phyloP scores from a whole-genome alignment of 2,329 filamentous ascomycete genomes.

The Geoglossum cookeanum region DNA sequence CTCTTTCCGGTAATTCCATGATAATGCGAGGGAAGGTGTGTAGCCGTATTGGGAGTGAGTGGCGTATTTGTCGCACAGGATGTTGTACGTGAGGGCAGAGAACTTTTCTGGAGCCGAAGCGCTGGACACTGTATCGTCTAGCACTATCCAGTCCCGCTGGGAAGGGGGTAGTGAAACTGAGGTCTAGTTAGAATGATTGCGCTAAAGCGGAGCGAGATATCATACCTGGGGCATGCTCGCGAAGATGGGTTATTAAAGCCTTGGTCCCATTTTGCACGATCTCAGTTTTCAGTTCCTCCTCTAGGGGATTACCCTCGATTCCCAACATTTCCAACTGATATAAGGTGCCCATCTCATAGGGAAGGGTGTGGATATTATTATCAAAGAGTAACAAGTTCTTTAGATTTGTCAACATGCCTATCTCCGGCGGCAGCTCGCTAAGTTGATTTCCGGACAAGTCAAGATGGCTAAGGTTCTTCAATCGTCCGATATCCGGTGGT shows the following conservation, averaged over 20 bases:
- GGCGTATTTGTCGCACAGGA: constrained; percentile 83
- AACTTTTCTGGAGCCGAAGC: constrained; percentile 39
- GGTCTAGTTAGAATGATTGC: background rate
- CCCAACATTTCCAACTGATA: constrained; percentile 78
- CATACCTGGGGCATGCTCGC: constrained; percentile 71
- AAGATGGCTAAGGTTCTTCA: constrained; percentile 64
- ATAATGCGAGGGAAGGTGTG: constrained; percentile 59
- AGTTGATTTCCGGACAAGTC: constrained; percentile 84
- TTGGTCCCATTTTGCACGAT: constrained; percentile 78
- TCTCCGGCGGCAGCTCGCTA: constrained; percentile 62
- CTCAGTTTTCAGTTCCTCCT: constrained; percentile 56
- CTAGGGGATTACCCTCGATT: constrained; percentile 77
- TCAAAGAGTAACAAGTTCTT: constrained; percentile 76
- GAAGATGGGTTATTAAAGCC: constrained; percentile 62
- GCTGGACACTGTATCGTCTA: constrained; percentile 39
- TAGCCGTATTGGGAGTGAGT: constrained; percentile 77
- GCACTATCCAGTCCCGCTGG: constrained; percentile 58
- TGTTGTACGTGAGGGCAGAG: constrained; percentile 85
- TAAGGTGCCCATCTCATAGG: constrained; percentile 72
- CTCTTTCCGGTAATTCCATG: constrained; percentile 73
- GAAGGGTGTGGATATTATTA: constrained; percentile 67
- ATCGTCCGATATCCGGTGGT: constrained; percentile 62
- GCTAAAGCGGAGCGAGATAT: background rate
- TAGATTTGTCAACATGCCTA: constrained; percentile 91
- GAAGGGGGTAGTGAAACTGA: constrained; percentile 59